Percentiles rank a stretch among this genome's conserved stretches.
phyloP scores from a whole-genome alignment of 345 rosid species.

The Melastoma malabathricum region DNA sequence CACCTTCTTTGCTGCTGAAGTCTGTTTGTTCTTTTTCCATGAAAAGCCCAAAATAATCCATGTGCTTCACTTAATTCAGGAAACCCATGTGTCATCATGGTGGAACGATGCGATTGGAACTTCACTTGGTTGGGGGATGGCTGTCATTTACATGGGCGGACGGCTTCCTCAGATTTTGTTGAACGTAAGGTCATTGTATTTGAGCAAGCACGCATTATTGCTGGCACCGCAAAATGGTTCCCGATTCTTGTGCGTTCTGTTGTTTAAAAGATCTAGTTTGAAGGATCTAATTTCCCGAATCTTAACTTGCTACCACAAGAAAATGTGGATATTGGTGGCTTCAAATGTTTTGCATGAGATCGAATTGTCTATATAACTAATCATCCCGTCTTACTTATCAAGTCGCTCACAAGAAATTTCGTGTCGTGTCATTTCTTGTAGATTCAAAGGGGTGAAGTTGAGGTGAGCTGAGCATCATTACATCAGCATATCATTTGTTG shows the following conservation, averaged over 20 bases:
- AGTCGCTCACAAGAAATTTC: conserved; percentile 2
- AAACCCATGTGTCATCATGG: conserved; percentile 15
- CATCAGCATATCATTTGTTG: background rate
- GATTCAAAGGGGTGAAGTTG: conserved; percentile 72
- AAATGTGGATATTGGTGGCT: no score
- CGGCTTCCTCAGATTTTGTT: conserved; percentile 76
- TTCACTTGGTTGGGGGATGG: conserved; percentile 79
- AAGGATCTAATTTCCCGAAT: no score
- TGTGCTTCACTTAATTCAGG: conserved; percentile 22
- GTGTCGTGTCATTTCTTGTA: conserved; percentile 18
- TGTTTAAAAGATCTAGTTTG: background rate
- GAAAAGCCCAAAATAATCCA: background rate
- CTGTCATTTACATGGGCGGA: conserved; percentile 83
- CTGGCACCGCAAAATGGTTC: background rate
- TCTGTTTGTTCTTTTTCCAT: background rate
- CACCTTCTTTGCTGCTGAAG: no score
- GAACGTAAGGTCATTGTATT: conserved; percentile 35
- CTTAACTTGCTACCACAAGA: no score
- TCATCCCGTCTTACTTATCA: background rate
- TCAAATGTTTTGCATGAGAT: no score
- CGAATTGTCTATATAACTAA: background rate
- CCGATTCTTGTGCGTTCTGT: background rate
- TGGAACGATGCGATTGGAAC: conserved; percentile 27
- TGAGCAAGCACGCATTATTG: background rate
- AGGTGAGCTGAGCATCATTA: conserved; percentile 38